Percentiles rank a stretch among this genome's conserved stretches.
Evolutionary conservation across 2,329 filamentous ascomycete species (phyloP).

Genomic region (Fusarium xylarioides): DNA sequence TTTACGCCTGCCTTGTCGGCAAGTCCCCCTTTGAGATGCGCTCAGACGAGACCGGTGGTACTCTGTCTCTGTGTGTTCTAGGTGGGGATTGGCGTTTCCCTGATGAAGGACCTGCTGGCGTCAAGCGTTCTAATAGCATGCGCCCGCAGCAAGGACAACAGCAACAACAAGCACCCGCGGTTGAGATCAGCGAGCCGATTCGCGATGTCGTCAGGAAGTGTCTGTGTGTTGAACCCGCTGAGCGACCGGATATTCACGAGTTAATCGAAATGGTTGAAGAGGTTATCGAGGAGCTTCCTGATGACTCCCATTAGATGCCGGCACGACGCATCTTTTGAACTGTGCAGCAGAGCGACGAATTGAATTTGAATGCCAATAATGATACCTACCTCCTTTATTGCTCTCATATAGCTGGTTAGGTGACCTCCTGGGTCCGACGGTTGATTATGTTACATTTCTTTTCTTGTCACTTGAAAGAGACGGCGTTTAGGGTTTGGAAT

Average conservation of each 20-base stretch:
- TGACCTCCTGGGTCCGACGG: neutral
- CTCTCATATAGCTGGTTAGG: neutral
- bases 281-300: slow-evolving; percentile 73
- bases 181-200: slow-evolving; percentile 80
- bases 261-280: slow-evolving; percentile 81
- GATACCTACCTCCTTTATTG: slow-evolving; percentile 18
- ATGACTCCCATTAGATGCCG: slow-evolving; percentile 51
- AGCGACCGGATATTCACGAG: slow-evolving; percentile 87
- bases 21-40: slow-evolving; percentile 97
- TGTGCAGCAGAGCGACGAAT: neutral
- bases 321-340: neutral
- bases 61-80: slow-evolving; percentile 88
- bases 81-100: slow-evolving; percentile 97
- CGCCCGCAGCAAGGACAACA: slow-evolving; percentile 44
- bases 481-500: slow-evolving; percentile 40
- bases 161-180: slow-evolving; percentile 45
- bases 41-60: slow-evolving; percentile 94
- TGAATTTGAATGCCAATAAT: slow-evolving; percentile 6
- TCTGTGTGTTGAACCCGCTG: slow-evolving; percentile 83
- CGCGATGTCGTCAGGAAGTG: slow-evolving; percentile 89
- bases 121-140: slow-evolving; percentile 56
- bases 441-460: slow-evolving; percentile 7
- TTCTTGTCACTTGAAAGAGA: slow-evolving; percentile 19
- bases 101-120: slow-evolving; percentile 76
- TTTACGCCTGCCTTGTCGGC: slow-evolving; percentile 95